phyloP scores from a whole-genome alignment of 805 yeast species.

The Barnettozyma sp. region DNA sequence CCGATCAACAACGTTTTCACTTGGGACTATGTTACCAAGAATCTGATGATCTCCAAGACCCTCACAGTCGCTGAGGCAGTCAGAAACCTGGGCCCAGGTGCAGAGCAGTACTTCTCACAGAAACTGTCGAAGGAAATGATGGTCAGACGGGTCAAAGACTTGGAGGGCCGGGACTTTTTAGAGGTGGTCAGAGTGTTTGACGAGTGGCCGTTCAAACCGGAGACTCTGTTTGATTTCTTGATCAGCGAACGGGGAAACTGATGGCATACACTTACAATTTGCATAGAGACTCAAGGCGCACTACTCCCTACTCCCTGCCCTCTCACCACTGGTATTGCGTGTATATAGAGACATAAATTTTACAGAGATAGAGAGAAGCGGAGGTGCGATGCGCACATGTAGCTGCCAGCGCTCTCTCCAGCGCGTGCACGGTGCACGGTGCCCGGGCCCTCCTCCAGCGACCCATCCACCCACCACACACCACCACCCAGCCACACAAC shows the following conservation, averaged over 20 bases:
- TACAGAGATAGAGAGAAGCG: no score
- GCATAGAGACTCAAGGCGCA: no score
- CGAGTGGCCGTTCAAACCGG: constrained; percentile 86
- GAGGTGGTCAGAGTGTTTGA: constrained; percentile 45
- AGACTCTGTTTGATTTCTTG: constrained; percentile 28
- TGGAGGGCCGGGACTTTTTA: constrained; percentile 50
- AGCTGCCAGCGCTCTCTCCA: no score
- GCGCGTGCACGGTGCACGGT: no score
- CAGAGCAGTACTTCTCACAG: constrained; percentile 41
- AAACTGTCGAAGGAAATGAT: constrained; percentile 33
- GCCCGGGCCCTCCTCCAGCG: no score
- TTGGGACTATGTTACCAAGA: constrained; percentile 62
- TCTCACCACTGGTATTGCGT: no score
- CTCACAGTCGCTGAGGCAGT: constrained; percentile 42
- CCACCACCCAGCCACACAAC: no score
- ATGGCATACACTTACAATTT: no score
- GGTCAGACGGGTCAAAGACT: constrained; percentile 38
- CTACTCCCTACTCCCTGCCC: no score
- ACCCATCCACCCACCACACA: no score
- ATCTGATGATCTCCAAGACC: constrained; percentile 43
- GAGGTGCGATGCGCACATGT: no score
- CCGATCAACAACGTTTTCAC: constrained; percentile 41
- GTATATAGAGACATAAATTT: no score
- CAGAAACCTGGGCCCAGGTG: constrained; percentile 74
- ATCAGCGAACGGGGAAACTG: constrained; percentile 13